These are phyloP conservation scores for Guillardia theta DNA, from an alignment of 78 protist genomes.

Conservation along the genomic window DNA sequence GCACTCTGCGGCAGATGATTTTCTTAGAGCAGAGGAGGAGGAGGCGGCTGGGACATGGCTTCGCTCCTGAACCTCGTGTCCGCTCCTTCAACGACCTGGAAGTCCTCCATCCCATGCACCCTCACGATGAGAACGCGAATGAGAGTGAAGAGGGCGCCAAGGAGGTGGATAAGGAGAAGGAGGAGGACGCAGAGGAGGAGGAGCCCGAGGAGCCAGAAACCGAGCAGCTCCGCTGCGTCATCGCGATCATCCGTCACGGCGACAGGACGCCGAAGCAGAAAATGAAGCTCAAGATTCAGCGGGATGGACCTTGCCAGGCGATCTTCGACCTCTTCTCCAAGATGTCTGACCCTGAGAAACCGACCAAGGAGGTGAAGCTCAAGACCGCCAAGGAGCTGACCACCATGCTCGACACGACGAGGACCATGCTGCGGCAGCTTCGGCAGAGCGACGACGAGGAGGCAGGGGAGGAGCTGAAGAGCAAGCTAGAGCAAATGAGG, in stretches of 20 bases:
- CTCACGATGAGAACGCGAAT: no score
- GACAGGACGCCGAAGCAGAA: conserved; percentile 75
- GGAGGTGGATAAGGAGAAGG: background rate
- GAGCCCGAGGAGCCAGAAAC: background rate
- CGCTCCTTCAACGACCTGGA: background rate
- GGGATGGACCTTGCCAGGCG: background rate
- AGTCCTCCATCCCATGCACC: no score
- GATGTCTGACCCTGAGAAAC: background rate
- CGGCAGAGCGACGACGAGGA: background rate
- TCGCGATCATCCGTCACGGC: conserved; percentile 58
- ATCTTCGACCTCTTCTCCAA: background rate
- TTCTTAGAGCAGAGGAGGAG: background rate
- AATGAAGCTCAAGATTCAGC: background rate
- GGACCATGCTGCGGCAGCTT: no score
- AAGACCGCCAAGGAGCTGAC: conserved; percentile 51
- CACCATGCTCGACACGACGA: background rate
- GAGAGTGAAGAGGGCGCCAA: no score
- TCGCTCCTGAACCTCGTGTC: background rate
- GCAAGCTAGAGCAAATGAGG: conserved; percentile 46
- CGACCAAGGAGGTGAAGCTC: conserved; percentile 53
- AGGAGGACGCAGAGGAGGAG: background rate
- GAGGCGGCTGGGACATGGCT: no score
- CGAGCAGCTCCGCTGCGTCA: conserved; percentile 54
- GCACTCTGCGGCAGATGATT: background rate
- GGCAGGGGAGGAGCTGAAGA: background rate